Evolutionary conservation across 306 rosid species (phyloP).

Genomic region (Sicyos edulis): DNA sequence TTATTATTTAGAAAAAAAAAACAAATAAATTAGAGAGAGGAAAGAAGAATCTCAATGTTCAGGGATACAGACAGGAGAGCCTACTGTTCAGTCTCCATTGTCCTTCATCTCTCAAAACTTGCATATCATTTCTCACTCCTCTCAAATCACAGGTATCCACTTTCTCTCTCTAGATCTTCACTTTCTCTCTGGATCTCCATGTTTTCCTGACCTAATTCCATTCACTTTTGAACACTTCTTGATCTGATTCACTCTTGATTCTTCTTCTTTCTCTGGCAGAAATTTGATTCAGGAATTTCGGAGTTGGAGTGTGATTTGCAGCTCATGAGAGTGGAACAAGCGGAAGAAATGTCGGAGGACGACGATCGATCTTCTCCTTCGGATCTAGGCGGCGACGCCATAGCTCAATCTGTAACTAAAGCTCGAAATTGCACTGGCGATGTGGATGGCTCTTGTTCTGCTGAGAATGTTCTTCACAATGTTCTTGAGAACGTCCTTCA

Average conservation of each 20-base stretch:
- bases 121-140: slow-evolving; percentile 18
- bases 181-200: neutral
- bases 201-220: slow-evolving; percentile 22
- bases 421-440: slow-evolving; percentile 37
- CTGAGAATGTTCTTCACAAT: slow-evolving; percentile 81
- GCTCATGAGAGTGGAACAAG: slow-evolving; percentile 33
- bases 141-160: slow-evolving; percentile 3
- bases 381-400: slow-evolving; percentile 47
- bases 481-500: slow-evolving; percentile 90
- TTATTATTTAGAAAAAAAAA: too few relatives aligned
- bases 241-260: slow-evolving; percentile 33
- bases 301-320: slow-evolving; percentile 25
- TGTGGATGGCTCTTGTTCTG: slow-evolving; percentile 25
- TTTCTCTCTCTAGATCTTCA: neutral
- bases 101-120: slow-evolving; percentile 30
- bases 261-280: slow-evolving; percentile 2
- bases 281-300: neutral
- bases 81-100: slow-evolving; percentile 38
- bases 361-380: slow-evolving; percentile 55
- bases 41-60: slow-evolving; percentile 62
- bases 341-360: slow-evolving; percentile 51
- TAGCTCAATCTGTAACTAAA: slow-evolving; percentile 43
- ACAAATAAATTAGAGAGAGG: slow-evolving; percentile 20
- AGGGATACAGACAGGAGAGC: slow-evolving; percentile 43
- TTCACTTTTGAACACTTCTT: slow-evolving; percentile 16